Percentiles rank a stretch among this genome's conserved stretches.
Evolutionary conservation across 2,329 filamentous ascomycete genomes (phyloP).

Genomic region (Sporothrix curviconia): DNA sequence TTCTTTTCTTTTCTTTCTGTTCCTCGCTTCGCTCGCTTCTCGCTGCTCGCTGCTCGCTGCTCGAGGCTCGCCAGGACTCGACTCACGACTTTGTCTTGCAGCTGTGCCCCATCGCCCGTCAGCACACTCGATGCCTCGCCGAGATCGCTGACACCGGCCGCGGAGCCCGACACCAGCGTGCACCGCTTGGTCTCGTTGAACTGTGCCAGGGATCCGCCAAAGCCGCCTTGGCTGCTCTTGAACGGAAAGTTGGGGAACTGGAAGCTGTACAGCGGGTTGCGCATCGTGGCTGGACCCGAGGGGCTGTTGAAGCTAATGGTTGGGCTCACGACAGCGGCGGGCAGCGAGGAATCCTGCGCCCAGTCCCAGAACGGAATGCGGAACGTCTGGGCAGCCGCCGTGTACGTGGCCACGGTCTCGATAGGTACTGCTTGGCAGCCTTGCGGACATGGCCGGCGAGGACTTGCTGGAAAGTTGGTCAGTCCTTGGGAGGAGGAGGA

Average conservation of each 20-base stretch:
- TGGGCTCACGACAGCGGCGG: constrained; percentile 31
- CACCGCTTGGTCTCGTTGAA: constrained; percentile 36
- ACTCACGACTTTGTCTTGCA: constrained; percentile 25
- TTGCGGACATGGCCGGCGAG: constrained; percentile 40
- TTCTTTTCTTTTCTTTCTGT: not conserved
- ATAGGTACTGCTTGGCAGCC: constrained; percentile 40
- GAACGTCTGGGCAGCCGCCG: constrained; percentile 38
- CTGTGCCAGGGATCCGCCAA: constrained; percentile 25
- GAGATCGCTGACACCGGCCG: constrained; percentile 35
- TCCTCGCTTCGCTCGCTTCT: not conserved
- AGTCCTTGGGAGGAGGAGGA: no score
- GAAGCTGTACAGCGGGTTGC: constrained; percentile 49
- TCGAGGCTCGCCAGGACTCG: not conserved
- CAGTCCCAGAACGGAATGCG: constrained; percentile 52
- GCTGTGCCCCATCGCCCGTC: constrained; percentile 22
- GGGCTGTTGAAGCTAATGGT: constrained; percentile 23
- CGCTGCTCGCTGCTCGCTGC: not conserved
- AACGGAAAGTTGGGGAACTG: constrained; percentile 39
- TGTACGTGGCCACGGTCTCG: constrained; percentile 32
- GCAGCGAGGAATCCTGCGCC: constrained; percentile 38
- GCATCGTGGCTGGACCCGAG: constrained; percentile 23
- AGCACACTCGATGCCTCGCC: constrained; percentile 19
- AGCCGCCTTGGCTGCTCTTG: constrained; percentile 24
- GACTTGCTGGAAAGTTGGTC: no score
- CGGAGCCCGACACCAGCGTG: constrained; percentile 26